Conservation (phyloP, 2,329 filamentous ascomycete genomes). For the Calonectria ilicicola region DNA sequence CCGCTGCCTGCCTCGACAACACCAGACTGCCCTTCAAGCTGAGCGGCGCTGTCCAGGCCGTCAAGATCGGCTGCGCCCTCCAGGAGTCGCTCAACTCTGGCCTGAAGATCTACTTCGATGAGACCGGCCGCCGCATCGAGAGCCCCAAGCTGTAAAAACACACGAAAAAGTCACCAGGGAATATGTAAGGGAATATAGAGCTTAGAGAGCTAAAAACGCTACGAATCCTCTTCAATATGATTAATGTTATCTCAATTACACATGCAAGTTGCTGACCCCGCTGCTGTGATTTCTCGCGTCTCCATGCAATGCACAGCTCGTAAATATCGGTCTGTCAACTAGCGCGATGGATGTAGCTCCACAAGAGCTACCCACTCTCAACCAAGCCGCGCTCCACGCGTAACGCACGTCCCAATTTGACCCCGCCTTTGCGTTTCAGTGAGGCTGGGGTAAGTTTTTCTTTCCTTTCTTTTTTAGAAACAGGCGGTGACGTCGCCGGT, state of each 20-base stretch:
- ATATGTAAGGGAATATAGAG: conserved; percentile 9
- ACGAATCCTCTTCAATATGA: not conserved
- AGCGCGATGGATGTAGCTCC: not conserved
- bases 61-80: conserved; percentile 71
- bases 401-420: not conserved
- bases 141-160: conserved; percentile 35
- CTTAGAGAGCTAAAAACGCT: conserved; percentile 1
- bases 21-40: conserved; percentile 68
- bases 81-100: conserved; percentile 69
- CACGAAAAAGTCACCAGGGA: not conserved
- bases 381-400: not conserved
- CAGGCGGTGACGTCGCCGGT: not conserved
- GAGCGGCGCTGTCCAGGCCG: conserved; percentile 67
- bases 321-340: not conserved
- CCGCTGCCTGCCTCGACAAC: conserved; percentile 68
- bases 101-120: conserved; percentile 71
- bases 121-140: conserved; percentile 43
- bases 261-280: not conserved
- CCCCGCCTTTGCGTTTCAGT: not conserved
- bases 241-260: conserved; percentile 4
- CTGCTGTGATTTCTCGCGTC: not conserved
- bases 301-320: not conserved
- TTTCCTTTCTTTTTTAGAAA: not conserved
- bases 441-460: not conserved
- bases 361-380: not conserved